These are phyloP conservation scores for Bimuria novae-zelandiae DNA, from an alignment of 2,329 filamentous ascomycete genomes.

Conservation along the genomic window DNA sequence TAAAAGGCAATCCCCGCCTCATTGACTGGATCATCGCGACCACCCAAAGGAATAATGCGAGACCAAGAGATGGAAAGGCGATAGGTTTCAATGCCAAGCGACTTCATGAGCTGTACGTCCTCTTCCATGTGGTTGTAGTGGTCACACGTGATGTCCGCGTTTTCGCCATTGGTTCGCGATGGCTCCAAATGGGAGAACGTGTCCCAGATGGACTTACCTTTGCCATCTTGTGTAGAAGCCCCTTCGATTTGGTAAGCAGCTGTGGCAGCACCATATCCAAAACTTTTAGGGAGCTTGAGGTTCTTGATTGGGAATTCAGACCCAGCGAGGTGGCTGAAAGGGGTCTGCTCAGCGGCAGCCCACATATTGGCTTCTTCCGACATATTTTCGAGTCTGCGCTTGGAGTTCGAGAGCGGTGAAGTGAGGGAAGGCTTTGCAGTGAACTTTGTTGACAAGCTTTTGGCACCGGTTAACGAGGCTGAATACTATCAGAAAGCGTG, in stretches of 20 bases:
- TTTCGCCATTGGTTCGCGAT: conserved; percentile 64
- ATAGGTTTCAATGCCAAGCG: conserved; percentile 17
- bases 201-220: conserved; percentile 50
- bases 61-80: conserved; percentile 19
- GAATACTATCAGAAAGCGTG: no score
- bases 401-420: no score
- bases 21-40: conserved; percentile 16
- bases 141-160: conserved; percentile 40
- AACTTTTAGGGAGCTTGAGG: neutral
- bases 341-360: no score
- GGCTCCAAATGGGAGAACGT: conserved; percentile 56
- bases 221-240: conserved; percentile 48
- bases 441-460: no score
- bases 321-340: no score
- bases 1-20: conserved; percentile 18
- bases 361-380: no score
- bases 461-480: no score
- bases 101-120: conserved; percentile 18
- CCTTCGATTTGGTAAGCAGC: conserved; percentile 44
- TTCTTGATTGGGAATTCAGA: no score
- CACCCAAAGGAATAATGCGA: conserved; percentile 19
- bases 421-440: no score
- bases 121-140: conserved; percentile 55
- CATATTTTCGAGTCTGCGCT: no score
- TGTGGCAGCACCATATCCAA: neutral